A percentile compares a stretch with the other conserved stretches of the same genome.
These are phyloP conservation scores for Lagenaria siceraria DNA, from an alignment of 306 rosid species.

Conservation along the genomic window DNA sequence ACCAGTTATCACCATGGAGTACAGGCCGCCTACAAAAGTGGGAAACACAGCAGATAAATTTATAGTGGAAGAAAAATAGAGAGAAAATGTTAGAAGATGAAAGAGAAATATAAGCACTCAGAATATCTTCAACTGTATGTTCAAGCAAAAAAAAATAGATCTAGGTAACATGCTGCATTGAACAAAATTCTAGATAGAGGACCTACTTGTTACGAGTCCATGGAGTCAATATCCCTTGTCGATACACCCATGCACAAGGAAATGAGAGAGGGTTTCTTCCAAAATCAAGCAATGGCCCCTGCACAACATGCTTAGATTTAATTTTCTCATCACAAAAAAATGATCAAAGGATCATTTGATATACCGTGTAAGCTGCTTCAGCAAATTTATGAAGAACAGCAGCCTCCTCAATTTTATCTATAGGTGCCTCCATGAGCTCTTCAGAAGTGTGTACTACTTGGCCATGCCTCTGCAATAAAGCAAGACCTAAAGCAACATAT, in stretches of 20 bases:
- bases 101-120: not conserved
- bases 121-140: not conserved
- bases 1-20: conserved; percentile 89
- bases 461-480: conserved; percentile 52
- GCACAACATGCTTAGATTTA: conserved; percentile 21
- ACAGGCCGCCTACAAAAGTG: conserved; percentile 46
- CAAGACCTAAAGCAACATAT: conserved; percentile 50
- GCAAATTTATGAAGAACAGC: conserved; percentile 76
- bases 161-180: conserved; percentile 7
- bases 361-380: conserved; percentile 95
- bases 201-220: conserved; percentile 76
- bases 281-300: conserved; percentile 91
- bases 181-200: conserved; percentile 27
- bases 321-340: not conserved
- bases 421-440: conserved; percentile 39
- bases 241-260: conserved; percentile 75
- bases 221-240: conserved; percentile 80
- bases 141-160: not conserved
- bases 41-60: conserved; percentile 14
- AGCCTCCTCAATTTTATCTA: conserved; percentile 55
- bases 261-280: conserved; percentile 76
- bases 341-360: conserved; percentile 1
- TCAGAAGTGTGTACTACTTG: conserved; percentile 29
- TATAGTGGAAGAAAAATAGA: not conserved
- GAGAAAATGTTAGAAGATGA: not conserved